These are phyloP conservation scores for Dioscorea cayenensis DNA, from an alignment of 116 monocot genomes.

Conservation along the genomic window DNA sequence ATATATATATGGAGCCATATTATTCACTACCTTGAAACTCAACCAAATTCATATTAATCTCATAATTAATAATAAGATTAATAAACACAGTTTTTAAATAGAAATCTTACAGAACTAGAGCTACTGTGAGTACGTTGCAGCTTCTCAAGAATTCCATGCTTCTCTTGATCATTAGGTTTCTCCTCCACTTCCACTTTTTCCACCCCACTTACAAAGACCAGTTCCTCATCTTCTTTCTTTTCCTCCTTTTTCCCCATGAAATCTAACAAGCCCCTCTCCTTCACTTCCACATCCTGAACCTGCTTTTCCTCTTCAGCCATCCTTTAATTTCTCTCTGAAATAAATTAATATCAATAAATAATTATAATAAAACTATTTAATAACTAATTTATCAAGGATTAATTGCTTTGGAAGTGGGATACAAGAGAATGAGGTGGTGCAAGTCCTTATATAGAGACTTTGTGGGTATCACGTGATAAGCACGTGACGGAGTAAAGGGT, in stretches of 20 bases:
- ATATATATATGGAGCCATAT: too few relatives aligned
- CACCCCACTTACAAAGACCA: conserved; percentile 25
- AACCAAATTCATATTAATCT: too few relatives aligned
- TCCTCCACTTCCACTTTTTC: conserved; percentile 25
- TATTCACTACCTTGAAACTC: too few relatives aligned
- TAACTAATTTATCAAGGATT: too few relatives aligned
- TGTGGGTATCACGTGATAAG: too few relatives aligned
- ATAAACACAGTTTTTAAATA: too few relatives aligned
- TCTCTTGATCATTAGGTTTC: conserved; percentile 10
- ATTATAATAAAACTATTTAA: not conserved
- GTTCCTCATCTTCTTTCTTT: conserved; percentile 13
- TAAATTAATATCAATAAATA: too few relatives aligned
- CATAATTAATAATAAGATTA: too few relatives aligned
- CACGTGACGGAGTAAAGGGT: too few relatives aligned
- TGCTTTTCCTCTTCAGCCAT: conserved; percentile 30
- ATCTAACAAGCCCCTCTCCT: conserved; percentile 48
- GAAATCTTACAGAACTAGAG: conserved; percentile 66
- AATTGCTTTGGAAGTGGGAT: too few relatives aligned
- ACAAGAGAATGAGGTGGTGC: too few relatives aligned
- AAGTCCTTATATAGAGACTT: too few relatives aligned
- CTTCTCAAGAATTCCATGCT: conserved; percentile 11
- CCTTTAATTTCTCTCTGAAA: not conserved
- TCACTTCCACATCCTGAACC: conserved; percentile 38
- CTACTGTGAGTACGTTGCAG: conserved; percentile 54
- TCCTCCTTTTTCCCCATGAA: conserved; percentile 45